These are phyloP conservation scores for Apiospora koreana DNA, from an alignment of 2,329 filamentous ascomycete species.

Conservation along the genomic window DNA sequence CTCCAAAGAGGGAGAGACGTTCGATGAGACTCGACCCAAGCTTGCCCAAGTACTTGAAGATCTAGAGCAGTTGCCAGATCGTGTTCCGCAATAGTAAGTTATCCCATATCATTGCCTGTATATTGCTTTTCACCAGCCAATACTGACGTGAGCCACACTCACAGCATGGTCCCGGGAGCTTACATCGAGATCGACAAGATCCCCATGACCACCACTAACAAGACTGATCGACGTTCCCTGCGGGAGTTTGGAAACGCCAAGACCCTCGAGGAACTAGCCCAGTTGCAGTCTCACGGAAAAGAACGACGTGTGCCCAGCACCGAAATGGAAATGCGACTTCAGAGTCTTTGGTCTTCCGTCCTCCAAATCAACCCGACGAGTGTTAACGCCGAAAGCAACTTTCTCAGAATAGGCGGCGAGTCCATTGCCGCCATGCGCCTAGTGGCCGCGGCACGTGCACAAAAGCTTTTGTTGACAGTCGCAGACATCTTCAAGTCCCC, in stretches of 20 bases:
- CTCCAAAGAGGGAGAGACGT: not conserved
- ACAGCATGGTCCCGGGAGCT: constrained; percentile 1
- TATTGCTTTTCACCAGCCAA: not conserved
- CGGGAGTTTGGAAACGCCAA: not conserved
- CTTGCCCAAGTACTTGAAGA: not conserved
- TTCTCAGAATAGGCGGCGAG: constrained; percentile 35
- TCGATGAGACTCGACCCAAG: not conserved
- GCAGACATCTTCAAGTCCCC: constrained; percentile 16
- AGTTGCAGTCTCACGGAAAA: not conserved
- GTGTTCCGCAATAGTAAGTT: constrained; percentile 11
- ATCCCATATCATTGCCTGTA: not conserved
- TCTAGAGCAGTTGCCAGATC: constrained; percentile 2
- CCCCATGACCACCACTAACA: not conserved
- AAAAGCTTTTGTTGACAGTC: constrained; percentile 9
- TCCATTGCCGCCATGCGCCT: constrained; percentile 39
- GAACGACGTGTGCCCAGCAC: not conserved
- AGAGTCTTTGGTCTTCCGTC: not conserved
- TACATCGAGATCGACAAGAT: constrained; percentile 7
- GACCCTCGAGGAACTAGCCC: not conserved
- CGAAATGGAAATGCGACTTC: constrained; percentile 2
- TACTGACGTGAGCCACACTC: not conserved
- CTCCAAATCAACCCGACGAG: not conserved
- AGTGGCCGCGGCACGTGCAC: constrained; percentile 34
- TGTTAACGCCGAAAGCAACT: constrained; percentile 23
- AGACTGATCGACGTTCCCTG: constrained; percentile 2